Base-by-base conservation (phyloP, 768 basidiomycete species). In the Termitomyces sp. region DNA sequence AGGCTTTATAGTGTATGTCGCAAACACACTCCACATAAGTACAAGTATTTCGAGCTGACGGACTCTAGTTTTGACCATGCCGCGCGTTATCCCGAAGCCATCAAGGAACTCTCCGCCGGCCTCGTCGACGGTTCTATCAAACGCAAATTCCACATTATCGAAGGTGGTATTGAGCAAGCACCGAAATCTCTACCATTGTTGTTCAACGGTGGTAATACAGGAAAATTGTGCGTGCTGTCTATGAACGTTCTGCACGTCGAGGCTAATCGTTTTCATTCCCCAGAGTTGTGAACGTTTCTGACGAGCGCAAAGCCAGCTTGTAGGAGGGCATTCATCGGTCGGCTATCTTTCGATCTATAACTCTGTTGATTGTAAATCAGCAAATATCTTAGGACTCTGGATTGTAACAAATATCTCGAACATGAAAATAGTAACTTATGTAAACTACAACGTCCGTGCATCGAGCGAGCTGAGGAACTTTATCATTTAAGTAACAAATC, bases 1-100 rank as follows among this genome's bases (percentile, higher is more conserved):
- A 69, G 96, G 96, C 8, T 97, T 94, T 75, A 78, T 96, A 66
- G 82, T 92, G 88, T 90, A 69, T 52, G 85, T 70, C 20, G 35
- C 49, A n/a, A 24, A 7, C 6, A 28, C 38, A n/a, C n/a, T 54
- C 32, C 15, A 35, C 38, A 22, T 55, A 40, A n/a, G n/a, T n/a
- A n/a, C n/a, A n/a, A n/a, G n/a, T 32, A 38, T 33, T 40, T 9
- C 4, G 38, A 39, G 13, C 13, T 38, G 42, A 38, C 55, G 24
- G 13, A 33, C 61, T 63, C 20, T 62, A 92, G 92, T 9, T 80
- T 92, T 62, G 94, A 98, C 74, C 95, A 94, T 70, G 78, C 70
- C 0, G 62, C 78, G 0, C 79, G 85, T 58, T 94, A 79, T 69
- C 77, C 81, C 3, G 79, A 75, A 36, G 93, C 88, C 0, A 75